These are phyloP conservation scores for Lactuca sativa DNA, from an alignment of 129 eudicot genomes.

Conservation along the genomic window DNA sequence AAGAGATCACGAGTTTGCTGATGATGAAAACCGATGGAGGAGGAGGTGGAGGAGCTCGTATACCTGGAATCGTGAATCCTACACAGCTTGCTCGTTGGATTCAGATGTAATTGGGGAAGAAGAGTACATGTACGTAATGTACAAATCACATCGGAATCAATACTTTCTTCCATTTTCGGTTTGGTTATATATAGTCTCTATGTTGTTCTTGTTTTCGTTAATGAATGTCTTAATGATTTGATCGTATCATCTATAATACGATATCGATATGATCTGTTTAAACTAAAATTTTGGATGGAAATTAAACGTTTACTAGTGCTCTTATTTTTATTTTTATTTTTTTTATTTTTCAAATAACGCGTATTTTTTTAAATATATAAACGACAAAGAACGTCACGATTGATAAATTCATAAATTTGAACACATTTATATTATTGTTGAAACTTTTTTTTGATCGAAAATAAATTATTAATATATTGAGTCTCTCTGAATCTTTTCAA, in stretches of 20 bases:
- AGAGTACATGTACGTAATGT: background rate
- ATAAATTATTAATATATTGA: background rate
- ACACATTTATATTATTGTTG: too few species aligned
- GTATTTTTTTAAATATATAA: too few species aligned
- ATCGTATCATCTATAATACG: background rate
- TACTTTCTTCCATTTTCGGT: background rate
- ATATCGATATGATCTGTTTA: conserved; percentile 1
- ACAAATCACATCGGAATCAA: background rate
- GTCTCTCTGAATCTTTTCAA: background rate
- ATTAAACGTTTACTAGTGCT: background rate
- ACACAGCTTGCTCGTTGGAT: conserved; percentile 61
- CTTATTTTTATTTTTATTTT: background rate
- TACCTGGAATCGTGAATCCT: conserved; percentile 70
- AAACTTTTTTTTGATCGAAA: too few species aligned
- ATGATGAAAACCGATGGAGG: conserved; percentile 19
- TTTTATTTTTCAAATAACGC: background rate
- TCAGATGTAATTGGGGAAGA: conserved; percentile 40
- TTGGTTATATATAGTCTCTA: background rate
- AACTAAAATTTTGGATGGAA: background rate
- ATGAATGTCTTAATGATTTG: background rate
- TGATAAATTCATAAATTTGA: too few species aligned
- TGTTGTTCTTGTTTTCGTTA: conserved; percentile 2
- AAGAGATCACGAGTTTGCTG: conserved; percentile 48
- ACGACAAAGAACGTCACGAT: too few species aligned
- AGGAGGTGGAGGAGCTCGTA: conserved; percentile 35